phyloP scores from a whole-genome alignment of 2,329 filamentous ascomycete species.

The Trichophyton benhamiae region DNA sequence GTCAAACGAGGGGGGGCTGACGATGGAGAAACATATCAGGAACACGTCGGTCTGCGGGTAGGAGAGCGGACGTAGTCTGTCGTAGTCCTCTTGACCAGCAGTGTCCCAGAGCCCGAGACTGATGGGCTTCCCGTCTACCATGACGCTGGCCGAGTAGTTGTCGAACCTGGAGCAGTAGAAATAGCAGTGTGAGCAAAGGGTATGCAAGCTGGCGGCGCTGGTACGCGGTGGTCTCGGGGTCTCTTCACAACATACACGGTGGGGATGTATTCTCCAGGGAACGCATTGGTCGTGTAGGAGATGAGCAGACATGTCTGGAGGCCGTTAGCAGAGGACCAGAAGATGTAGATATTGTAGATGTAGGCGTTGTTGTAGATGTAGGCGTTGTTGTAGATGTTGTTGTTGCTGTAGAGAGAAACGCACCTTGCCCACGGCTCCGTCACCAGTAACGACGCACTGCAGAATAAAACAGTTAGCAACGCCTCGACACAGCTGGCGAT shows the following conservation, averaged over 20 bases:
- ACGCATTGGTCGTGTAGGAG: slow-evolving; percentile 98
- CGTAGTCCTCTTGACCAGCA: slow-evolving; percentile 96
- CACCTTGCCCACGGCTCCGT: slow-evolving; percentile 98
- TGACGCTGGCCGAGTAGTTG: slow-evolving; percentile 97
- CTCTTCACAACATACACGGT: slow-evolving; percentile 50
- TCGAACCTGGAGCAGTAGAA: slow-evolving; percentile 56
- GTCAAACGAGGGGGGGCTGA: slow-evolving; percentile 94
- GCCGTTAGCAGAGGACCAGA: slow-evolving; percentile 10
- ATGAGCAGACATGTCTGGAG: slow-evolving; percentile 91
- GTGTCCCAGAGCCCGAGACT: slow-evolving; percentile 97
- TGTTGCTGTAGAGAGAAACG: slow-evolving; percentile 15
- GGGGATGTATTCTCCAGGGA: slow-evolving; percentile 99
- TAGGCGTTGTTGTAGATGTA: slow-evolving; percentile 36
- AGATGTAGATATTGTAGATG: slow-evolving; percentile 21
- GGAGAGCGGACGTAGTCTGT: slow-evolving; percentile 82
- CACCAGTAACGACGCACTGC: slow-evolving; percentile 95
- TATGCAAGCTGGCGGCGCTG: neutral
- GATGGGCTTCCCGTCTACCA: slow-evolving; percentile 97
- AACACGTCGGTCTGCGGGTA: slow-evolving; percentile 99
- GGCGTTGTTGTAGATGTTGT: slow-evolving; percentile 46
- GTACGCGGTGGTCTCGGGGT: slow-evolving; percentile 5
- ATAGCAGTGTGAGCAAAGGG: slow-evolving; percentile 8
- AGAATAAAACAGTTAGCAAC: slow-evolving; percentile 11
- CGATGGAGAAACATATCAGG: slow-evolving; percentile 95
- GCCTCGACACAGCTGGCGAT: slow-evolving; percentile 1